A percentile compares a stretch with the other conserved stretches of the same genome.
Evolutionary conservation across 805 yeast genomes (phyloP).

Genomic region (Ogataea kodamae): DNA sequence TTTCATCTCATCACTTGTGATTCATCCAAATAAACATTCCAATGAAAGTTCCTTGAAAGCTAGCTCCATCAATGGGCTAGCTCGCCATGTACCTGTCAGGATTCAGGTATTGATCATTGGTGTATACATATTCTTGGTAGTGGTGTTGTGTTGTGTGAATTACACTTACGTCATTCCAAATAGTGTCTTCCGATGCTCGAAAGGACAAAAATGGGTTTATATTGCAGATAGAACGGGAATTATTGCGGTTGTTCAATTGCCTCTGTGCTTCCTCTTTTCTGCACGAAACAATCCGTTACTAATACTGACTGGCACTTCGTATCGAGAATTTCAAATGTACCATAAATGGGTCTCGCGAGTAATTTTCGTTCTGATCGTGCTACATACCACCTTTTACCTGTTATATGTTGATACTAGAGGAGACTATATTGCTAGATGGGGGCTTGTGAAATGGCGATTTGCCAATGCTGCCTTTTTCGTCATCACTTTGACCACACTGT

Average conservation of each 20-base stretch:
- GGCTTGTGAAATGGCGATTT: conserved; percentile 40
- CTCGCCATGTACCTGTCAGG: conserved; percentile 32
- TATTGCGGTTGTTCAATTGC: conserved; percentile 37
- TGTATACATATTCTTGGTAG: conserved; percentile 27
- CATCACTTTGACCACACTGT: conserved; percentile 26
- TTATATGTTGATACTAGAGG: conserved; percentile 34
- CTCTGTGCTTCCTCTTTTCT: conserved; percentile 35
- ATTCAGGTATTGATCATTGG: conserved; percentile 31
- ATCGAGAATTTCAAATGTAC: conserved; percentile 34
- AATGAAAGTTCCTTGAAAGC: not conserved
- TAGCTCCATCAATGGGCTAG: conserved; percentile 7
- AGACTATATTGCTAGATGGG: conserved; percentile 37
- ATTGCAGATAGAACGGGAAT: conserved; percentile 48
- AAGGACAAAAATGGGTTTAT: conserved; percentile 30
- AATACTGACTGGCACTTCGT: conserved; percentile 34
- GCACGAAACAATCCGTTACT: conserved; percentile 34
- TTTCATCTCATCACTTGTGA: conserved; percentile 32
- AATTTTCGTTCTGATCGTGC: conserved; percentile 34
- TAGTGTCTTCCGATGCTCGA: conserved; percentile 30
- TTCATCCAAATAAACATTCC: conserved; percentile 19
- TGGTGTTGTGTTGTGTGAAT: conserved; percentile 28
- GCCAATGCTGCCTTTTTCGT: conserved; percentile 39
- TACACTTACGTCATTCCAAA: conserved; percentile 29
- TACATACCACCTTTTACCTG: conserved; percentile 41
- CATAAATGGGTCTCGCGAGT: conserved; percentile 42